Evolutionary conservation across 257 asterid genomes (phyloP), one percentile per base, ranked within the genome.

Genomic region (Nicotiana paniculata): DNA sequence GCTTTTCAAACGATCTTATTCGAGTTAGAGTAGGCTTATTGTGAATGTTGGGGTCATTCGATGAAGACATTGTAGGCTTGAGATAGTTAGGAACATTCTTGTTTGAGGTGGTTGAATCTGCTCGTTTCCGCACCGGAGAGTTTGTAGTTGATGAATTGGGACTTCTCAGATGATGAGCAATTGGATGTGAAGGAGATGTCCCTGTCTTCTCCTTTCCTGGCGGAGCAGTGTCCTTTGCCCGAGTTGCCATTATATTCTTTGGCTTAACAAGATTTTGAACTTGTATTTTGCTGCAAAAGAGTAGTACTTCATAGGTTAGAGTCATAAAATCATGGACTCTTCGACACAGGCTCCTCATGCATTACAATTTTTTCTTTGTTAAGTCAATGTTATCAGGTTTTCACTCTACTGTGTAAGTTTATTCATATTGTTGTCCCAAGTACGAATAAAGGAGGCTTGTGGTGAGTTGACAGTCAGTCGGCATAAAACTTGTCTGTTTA

Each of bases 1-100:
- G 93, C 86, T 85, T 89, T 81, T 90, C 96, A 18, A 92, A 88
- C 17, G 97, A 91, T 82, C 90, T 88, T 75, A 94, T 81, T 83
- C 93, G 75, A 11, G 86, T 63, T 2, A 88, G 79, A 33, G 87
- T 37, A 81, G 79, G 63, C 28, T 51, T 75, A 51, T 75, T 75
- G 79, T 75, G 79, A 75, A 75, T 75, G 43, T 80, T 91, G 46
- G 82, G 24, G 54, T 53, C 64, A 9, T 77, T 79, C 16, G 18
- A 37, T 11, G 89, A 43, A 24, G 81, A 59, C 10, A n/a, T 54
- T 6, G 96, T 92, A 18, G 95, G 89, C 87, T 80, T 92, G 82
- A 92, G 95, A 81, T 91, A 88, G 83, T 84, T 89, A 5, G 98
- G 97, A 54, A 79, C 37, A 55, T 51, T 75, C 82, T 85, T 90